Base-by-base conservation (phyloP, 2,329 filamentous ascomycete genomes). In the Aspergillus bombycis region DNA sequence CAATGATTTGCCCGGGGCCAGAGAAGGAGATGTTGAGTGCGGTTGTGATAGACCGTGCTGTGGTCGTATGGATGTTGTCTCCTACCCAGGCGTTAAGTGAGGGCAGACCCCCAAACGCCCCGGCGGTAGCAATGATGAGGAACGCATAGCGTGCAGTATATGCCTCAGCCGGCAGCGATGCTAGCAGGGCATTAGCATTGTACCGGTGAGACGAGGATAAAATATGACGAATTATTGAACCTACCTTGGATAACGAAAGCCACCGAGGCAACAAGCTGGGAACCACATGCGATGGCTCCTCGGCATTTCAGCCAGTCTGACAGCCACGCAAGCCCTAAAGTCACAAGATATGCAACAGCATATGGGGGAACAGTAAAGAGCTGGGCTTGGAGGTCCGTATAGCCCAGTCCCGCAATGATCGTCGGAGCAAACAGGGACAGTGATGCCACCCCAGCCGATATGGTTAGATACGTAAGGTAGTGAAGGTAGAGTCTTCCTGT, bases 401-500 rank as follows among this genome's bases (percentile, higher is more conserved):
- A 72, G 14, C 70, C 69, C 12, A 71, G 41, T 9, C 66, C 70
- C 4, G 46, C 21, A 26, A 68, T 63, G 28, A 72, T 71, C 1
- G 69, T 67, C 0, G 69, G 68, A 16, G 71, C 73, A 53, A 80
- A 79, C 66, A 78, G 72, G 1, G 79, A 70, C 6, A 77, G 73
- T 14, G 62, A 63, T 10, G 62, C 43, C 4, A 63, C 58, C 4
- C 62, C 58, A 6, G 30, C 57, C 7, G 41, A 58, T 14, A 61
- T 36, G 2, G 43, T 53, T 14, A 63, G 23, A 21, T 63, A 63
- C 8, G 57, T 54, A 2, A 58, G 2, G 36, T 63, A 63, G 58
- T 63, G 62, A 38, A 61, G 26, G 12, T 55, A 61, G 1, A 63
- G 45, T 4, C 57, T 58, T 10, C 30, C 9, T 9, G 50, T 30